phyloP scores from a whole-genome alignment of 2,329 filamentous ascomycete species.

The Neopestalotiopsis sp. region DNA sequence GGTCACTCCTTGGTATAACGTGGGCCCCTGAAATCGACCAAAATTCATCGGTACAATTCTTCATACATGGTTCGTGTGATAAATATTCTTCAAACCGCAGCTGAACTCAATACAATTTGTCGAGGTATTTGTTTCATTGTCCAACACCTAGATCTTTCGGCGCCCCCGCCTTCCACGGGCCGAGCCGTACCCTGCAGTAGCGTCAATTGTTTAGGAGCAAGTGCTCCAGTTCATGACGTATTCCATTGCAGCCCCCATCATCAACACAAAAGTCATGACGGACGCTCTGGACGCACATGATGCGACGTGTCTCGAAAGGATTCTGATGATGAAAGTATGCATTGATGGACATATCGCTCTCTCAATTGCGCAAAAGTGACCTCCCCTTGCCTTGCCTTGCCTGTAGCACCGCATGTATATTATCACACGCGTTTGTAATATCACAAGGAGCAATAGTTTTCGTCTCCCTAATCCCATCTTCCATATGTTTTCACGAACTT shows the following conservation, averaged over 20 bases:
- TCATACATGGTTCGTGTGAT: too few species aligned
- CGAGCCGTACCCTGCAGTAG: slow-evolving; percentile 9
- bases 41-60: too few species aligned
- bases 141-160: too few species aligned
- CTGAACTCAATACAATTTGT: not conserved
- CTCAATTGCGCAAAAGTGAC: too few species aligned
- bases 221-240: slow-evolving; percentile 7
- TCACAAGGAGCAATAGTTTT: not conserved
- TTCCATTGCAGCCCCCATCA: not conserved
- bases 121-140: not conserved
- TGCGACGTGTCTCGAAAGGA: slow-evolving; percentile 1
- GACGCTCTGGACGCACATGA: not conserved
- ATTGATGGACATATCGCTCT: too few species aligned
- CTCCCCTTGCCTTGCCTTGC: too few species aligned
- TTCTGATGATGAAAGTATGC: not conserved
- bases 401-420: not conserved
- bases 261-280: slow-evolving; percentile 3
- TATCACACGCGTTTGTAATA: not conserved
- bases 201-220: not conserved
- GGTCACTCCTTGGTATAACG: too few species aligned
- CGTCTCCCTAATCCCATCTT: not conserved
- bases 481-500: not conserved
- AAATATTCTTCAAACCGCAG: too few species aligned
- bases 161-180: not conserved
- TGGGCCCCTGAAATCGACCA: too few species aligned